Conservation (phyloP, 495 filamentous ascomycete genomes). For the Achaetomiella virescens region DNA sequence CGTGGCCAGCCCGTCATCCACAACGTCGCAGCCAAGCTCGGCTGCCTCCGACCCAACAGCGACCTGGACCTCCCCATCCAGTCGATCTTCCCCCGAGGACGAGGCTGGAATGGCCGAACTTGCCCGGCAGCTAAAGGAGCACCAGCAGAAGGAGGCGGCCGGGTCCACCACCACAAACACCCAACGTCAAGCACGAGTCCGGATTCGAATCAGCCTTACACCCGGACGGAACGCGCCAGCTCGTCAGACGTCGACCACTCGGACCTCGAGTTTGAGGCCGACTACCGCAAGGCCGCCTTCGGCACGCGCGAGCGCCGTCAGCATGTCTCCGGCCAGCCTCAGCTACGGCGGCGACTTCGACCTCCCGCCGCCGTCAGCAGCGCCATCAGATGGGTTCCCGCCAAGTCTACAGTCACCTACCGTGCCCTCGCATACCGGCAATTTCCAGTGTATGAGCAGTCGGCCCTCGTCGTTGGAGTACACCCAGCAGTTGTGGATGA, state of each 20-base stretch:
- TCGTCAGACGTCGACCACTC: conserved; percentile 47
- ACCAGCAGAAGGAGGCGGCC: conserved; percentile 29
- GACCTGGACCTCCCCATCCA: conserved; percentile 50
- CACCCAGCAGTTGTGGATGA: conserved; percentile 29
- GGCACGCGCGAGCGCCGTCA: conserved; percentile 30
- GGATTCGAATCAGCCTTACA: conserved; percentile 34
- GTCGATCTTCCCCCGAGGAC: conserved; percentile 48
- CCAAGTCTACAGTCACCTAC: conserved; percentile 1
- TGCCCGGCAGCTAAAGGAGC: conserved; percentile 40
- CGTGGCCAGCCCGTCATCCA: conserved; percentile 51
- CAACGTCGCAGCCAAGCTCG: conserved; percentile 51
- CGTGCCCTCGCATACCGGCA: background rate
- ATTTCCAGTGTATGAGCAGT: conserved; percentile 11
- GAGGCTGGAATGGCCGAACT: conserved; percentile 47
- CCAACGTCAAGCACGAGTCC: conserved; percentile 28
- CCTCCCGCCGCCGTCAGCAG: conserved; percentile 19
- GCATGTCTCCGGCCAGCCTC: conserved; percentile 43
- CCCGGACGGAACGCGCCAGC: conserved; percentile 43
- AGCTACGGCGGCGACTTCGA: conserved; percentile 40
- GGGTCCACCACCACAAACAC: conserved; percentile 6
- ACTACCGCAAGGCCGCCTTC: conserved; percentile 41
- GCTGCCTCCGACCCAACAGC: conserved; percentile 49
- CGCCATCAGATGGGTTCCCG: conserved; percentile 14
- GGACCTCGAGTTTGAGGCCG: conserved; percentile 45
- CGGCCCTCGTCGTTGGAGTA: conserved; percentile 18